Percentiles rank a stretch among this genome's conserved stretches.
These are phyloP conservation scores for Xylaria bambusicola DNA, from an alignment of 495 filamentous ascomycete species.

Conservation along the genomic window DNA sequence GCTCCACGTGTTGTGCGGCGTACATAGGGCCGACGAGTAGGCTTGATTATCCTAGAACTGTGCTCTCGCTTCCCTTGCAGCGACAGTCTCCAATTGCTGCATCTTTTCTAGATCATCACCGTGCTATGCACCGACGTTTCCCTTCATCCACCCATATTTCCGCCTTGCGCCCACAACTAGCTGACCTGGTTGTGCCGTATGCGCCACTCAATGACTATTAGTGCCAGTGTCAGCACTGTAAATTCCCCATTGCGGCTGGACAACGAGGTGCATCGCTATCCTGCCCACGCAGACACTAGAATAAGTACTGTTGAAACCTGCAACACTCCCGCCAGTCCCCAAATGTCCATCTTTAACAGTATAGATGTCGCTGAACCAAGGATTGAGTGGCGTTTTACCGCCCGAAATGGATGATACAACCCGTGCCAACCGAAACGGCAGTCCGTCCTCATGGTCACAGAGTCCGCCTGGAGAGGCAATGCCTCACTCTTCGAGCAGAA, in stretches of 20 bases:
- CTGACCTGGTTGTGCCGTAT: slow-evolving; percentile 8
- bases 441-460: slow-evolving; percentile 38
- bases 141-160: slow-evolving; percentile 13
- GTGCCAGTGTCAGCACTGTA: not conserved
- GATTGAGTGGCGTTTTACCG: slow-evolving; percentile 39
- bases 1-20: slow-evolving; percentile 20
- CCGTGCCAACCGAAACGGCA: slow-evolving; percentile 31
- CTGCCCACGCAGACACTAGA: slow-evolving; percentile 20
- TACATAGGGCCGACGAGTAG: slow-evolving; percentile 20
- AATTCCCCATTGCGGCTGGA: slow-evolving; percentile 9
- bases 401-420: slow-evolving; percentile 33
- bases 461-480: slow-evolving; percentile 36
- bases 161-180: slow-evolving; percentile 2
- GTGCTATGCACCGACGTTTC: slow-evolving; percentile 19
- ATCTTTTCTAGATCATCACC: slow-evolving; percentile 13
- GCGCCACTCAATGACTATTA: slow-evolving; percentile 14
- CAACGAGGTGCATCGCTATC: slow-evolving; percentile 2
- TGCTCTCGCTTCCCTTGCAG: slow-evolving; percentile 12
- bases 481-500: slow-evolving; percentile 28
- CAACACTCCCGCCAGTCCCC: slow-evolving; percentile 24
- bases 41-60: slow-evolving; percentile 2
- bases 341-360: slow-evolving; percentile 25
- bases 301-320: slow-evolving; percentile 19
- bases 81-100: slow-evolving; percentile 14
- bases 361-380: slow-evolving; percentile 31